Evolutionary conservation across 768 basidiomycete species (phyloP).

Genomic region (Lactarius pseudohatsudake): DNA sequence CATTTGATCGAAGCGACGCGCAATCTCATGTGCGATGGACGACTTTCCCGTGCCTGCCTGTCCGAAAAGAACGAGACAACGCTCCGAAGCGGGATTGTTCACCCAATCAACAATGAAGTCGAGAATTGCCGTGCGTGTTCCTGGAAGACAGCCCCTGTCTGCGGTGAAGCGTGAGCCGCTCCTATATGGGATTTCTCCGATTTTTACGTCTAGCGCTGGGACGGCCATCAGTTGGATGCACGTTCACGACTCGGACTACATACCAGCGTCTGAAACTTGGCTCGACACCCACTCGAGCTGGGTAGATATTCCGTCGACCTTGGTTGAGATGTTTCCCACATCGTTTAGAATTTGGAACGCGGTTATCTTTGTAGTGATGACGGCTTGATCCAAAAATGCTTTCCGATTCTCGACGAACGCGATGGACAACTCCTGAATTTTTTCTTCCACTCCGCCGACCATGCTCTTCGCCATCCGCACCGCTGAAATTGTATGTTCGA

Average conservation of each 20-base stretch:
- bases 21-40: background rate
- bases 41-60: background rate
- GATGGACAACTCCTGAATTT: background rate
- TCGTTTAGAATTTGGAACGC: constrained; percentile 2
- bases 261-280: background rate
- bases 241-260: background rate
- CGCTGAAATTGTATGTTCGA: background rate
- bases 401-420: background rate
- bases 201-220: no score
- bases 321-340: background rate
- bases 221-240: background rate
- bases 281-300: no score
- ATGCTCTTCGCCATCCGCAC: background rate
- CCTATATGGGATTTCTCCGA: no score
- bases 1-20: background rate
- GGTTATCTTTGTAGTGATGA: background rate
- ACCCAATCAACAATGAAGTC: background rate
- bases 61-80: constrained; percentile 1
- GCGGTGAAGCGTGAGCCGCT: no score
- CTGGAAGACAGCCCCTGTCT: background rate
- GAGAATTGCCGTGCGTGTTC: background rate
- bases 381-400: background rate
- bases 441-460: background rate
- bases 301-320: background rate
- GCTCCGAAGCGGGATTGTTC: background rate